phyloP scores from a whole-genome alignment of 2,329 filamentous ascomycete genomes.

The Trichoderma polysporum region DNA sequence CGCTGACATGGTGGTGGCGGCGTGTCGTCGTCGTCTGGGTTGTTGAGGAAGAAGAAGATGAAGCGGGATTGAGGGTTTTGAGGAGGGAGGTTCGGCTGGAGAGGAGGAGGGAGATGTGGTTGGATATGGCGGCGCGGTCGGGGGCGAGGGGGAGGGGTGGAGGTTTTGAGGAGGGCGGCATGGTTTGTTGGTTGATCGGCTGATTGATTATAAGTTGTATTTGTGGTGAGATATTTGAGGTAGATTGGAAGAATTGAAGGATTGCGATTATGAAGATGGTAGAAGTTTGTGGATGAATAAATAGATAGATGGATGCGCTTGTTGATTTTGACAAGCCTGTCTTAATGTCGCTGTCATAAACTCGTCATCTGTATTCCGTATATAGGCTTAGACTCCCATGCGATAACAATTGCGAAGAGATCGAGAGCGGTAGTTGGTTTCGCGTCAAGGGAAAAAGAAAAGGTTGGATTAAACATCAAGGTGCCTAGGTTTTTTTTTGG shows the following conservation, averaged over 20 bases:
- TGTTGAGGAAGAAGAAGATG: slow-evolving; percentile 21
- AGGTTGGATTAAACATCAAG: not conserved
- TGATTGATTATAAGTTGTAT: not conserved
- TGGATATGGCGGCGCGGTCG: slow-evolving; percentile 41
- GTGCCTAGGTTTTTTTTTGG: not conserved
- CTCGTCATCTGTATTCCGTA: not conserved
- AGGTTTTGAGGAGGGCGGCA: slow-evolving; percentile 14
- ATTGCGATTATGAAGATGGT: not conserved
- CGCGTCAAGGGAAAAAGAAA: not conserved
- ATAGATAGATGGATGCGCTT: not conserved
- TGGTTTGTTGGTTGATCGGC: not conserved
- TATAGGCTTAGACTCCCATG: not conserved
- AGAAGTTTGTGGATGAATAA: not conserved
- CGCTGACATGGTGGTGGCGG: slow-evolving; percentile 13
- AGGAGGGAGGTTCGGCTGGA: slow-evolving; percentile 38
- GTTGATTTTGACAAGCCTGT: too few species aligned
- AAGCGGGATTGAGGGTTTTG: slow-evolving; percentile 31
- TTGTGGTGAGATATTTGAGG: not conserved
- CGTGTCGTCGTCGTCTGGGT: not conserved
- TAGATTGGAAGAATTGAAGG: not conserved
- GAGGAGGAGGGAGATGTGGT: slow-evolving; percentile 43
- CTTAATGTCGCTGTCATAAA: not conserved
- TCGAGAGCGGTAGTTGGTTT: not conserved
- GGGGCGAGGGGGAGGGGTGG: slow-evolving; percentile 38
- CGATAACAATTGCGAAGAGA: not conserved